phyloP scores from a whole-genome alignment of 1,284 basidiomycete genomes.

The Puccinia brachypodii region DNA sequence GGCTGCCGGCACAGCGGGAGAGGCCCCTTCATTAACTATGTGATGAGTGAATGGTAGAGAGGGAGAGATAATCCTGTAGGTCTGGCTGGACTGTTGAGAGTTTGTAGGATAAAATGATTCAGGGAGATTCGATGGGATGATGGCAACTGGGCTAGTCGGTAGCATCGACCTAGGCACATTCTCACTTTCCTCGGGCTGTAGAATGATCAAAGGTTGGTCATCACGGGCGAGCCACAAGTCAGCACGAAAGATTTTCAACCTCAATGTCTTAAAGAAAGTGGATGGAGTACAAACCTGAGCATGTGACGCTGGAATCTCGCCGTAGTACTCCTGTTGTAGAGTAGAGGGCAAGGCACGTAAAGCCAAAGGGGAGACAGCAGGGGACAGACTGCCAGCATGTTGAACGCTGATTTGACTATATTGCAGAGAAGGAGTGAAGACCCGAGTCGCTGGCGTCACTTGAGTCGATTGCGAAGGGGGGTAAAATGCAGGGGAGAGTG shows the following conservation, averaged over 20 bases:
- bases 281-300: not conserved
- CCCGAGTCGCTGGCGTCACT: not conserved
- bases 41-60: slow-evolving; percentile 29
- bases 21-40: not conserved
- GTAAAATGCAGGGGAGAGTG: slow-evolving; percentile 20
- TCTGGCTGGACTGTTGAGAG: not conserved
- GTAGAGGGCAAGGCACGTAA: slow-evolving; percentile 10
- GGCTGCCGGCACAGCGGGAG: slow-evolving; percentile 6
- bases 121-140: slow-evolving; percentile 25
- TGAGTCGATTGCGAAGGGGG: not conserved
- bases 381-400: not conserved
- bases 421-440: slow-evolving; percentile 31
- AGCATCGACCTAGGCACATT: not conserved
- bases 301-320: not conserved
- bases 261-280: not conserved
- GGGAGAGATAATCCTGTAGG: slow-evolving; percentile 4
- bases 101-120: slow-evolving; percentile 23
- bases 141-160: slow-evolving; percentile 15
- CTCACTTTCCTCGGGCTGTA: not conserved
- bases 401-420: not conserved
- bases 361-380: slow-evolving; percentile 13
- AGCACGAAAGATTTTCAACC: not conserved
- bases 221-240: not conserved
- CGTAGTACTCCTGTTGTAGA: slow-evolving; percentile 4
- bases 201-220: not conserved